Conservation (phyloP, 2,329 filamentous ascomycete genomes). For the Thielaviopsis euricoi region DNA sequence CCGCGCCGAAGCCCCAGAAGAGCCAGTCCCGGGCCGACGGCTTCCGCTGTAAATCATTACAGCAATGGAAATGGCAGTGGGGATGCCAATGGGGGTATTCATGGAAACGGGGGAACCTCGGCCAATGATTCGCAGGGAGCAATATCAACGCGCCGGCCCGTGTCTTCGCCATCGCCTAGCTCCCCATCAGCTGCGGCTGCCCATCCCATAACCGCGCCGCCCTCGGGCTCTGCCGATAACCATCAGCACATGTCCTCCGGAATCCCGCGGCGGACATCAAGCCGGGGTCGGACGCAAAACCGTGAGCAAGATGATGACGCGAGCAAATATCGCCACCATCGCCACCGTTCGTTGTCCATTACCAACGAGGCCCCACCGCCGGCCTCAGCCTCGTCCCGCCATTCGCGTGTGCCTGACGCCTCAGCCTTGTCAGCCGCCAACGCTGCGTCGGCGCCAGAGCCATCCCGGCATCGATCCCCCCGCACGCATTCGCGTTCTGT, state of each 20-base stretch:
- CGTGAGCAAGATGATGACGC: constrained; percentile 1
- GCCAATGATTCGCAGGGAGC: not conserved
- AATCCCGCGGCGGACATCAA: not conserved
- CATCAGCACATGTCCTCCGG: not conserved
- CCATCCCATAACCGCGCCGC: not conserved
- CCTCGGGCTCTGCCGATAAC: not conserved
- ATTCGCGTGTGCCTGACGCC: not conserved
- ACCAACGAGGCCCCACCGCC: not conserved
- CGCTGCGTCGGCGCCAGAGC: not conserved
- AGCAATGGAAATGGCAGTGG: not conserved
- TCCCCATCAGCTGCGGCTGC: not conserved
- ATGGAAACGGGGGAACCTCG: not conserved
- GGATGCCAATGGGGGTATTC: not conserved
- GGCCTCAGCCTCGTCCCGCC: constrained; percentile 2
- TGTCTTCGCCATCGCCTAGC: not conserved
- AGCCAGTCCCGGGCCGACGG: not conserved
- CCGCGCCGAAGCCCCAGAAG: not conserved
- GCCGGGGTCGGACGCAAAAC: not conserved
- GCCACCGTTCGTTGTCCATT: not conserved
- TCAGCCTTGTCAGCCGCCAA: not conserved
- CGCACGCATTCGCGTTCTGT: not conserved
- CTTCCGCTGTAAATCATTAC: not conserved
- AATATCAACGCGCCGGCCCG: not conserved
- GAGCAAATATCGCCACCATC: not conserved
- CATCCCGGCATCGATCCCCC: not conserved